Conservation (phyloP, 2,329 filamentous ascomycete species). For the Penicillium paneum region DNA sequence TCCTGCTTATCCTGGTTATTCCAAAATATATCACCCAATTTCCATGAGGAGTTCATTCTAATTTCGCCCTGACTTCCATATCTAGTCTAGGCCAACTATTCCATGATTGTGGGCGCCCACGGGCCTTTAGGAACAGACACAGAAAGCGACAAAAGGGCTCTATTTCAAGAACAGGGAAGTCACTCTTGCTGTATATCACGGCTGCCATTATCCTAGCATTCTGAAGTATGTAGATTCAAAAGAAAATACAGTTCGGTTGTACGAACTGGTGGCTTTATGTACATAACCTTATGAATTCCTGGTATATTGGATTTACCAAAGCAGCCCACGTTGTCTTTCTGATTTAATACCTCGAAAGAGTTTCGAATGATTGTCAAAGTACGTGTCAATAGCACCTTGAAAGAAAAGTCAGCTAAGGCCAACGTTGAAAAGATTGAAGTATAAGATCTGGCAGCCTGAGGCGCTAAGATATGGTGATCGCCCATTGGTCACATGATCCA, state of each 20-base stretch:
- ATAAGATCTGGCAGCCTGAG: background rate
- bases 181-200: background rate
- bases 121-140: background rate
- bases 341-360: accelerated
- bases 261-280: background rate
- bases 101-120: background rate
- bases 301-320: background rate
- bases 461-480: conserved; percentile 5
- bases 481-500: conserved; percentile 2
- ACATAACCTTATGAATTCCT: background rate
- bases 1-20: background rate
- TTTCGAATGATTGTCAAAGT: too few species aligned
- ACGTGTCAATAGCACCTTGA: background rate
- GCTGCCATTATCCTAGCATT: background rate
- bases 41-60: background rate
- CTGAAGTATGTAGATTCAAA: background rate
- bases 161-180: background rate
- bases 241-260: too few species aligned
- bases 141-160: background rate
- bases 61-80: background rate
- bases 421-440: background rate
- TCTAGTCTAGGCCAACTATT: background rate
- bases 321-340: background rate
- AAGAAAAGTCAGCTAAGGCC: background rate
- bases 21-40: background rate